These are phyloP conservation scores for Brachypodium distachyon DNA, from an alignment of 202 grass and related monocot species.

Conservation along the genomic window DNA sequence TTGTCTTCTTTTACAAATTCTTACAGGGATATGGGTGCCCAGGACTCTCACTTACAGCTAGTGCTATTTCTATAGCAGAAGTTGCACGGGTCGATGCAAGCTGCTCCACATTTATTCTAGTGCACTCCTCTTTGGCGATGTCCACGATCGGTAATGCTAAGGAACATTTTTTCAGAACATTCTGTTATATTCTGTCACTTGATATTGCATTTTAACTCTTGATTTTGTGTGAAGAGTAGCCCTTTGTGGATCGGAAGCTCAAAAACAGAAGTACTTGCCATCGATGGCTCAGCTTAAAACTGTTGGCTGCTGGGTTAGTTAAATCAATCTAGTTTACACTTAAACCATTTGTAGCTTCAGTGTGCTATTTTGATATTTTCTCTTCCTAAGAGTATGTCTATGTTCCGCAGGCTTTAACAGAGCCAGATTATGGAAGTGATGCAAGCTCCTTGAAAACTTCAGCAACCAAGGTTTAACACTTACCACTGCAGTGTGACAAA, in stretches of 20 bases:
- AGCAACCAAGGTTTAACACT: conserved; percentile 63
- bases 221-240: conserved; percentile 37
- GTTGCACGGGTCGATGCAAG: conserved; percentile 85
- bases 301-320: conserved; percentile 82
- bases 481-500: not conserved
- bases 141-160: conserved; percentile 69
- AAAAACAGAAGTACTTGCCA: conserved; percentile 88
- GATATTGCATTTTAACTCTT: not conserved
- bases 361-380: not conserved
- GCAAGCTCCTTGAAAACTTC: conserved; percentile 73
- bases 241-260: conserved; percentile 83
- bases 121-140: conserved; percentile 89
- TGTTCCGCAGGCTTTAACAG: conserved; percentile 72
- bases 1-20: not conserved
- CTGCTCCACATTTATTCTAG: conserved; percentile 84
- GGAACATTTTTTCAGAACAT: not conserved
- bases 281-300: conserved; percentile 62
- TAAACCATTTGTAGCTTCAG: not conserved
- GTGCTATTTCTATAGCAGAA: conserved; percentile 64
- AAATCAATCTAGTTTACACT: not conserved
- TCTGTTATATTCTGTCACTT: not conserved
- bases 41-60: conserved; percentile 62
- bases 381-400: not conserved
- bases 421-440: conserved; percentile 92
- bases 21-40: conserved; percentile 80